Evolutionary conservation across 805 yeast genomes (phyloP), one percentile per base, ranked within the genome.

Genomic region (Teunomyces panamensis): DNA sequence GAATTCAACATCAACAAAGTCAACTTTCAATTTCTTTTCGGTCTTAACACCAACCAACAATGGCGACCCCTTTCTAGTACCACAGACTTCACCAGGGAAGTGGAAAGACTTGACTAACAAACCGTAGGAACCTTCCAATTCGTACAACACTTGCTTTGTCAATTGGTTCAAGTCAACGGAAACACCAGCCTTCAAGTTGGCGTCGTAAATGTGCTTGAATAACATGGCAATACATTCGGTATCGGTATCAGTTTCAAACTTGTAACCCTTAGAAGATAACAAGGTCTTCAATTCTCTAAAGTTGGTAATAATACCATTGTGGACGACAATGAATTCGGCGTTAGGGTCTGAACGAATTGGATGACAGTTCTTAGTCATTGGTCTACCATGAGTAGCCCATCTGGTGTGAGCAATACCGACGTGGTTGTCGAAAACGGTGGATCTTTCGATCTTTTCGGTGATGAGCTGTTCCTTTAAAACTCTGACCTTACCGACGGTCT

Each of bases 341-440:
- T 70, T 69, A 8, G 80, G 78, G 66, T 89, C 99, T 1, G 97
- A 89, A 55, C 92, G 77, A 65, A 92, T 98, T 43, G 99, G 99
- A 68, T 94, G 99, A 66, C 98, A 94, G 76, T 94, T 94, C 52
- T 68, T 59, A 52, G 78, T 81, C 56, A 81, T 83, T 49, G 97
- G 97, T 60, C 84, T 88, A 69, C 99, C 99, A 69, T 94, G 99
- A 33, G 99, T 94, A 44, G 99, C 99, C 99, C 99, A 94, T 77
- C 99, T 87, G 10, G 99, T 94, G 72, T 94, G 99, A 20, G 99
- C 98, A 67, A 94, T 94, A 64, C 96, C 99, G 51, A 84, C 90
- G 65, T 94, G 99, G 66, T 85, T 82, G 58, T 81, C 84, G 63
- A 89, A 90, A 16, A 81, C 76, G 51, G 80, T 83, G 27, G 77